phyloP scores from a whole-genome alignment of 208 protist species.

The Trypanosoma cruzi region DNA sequence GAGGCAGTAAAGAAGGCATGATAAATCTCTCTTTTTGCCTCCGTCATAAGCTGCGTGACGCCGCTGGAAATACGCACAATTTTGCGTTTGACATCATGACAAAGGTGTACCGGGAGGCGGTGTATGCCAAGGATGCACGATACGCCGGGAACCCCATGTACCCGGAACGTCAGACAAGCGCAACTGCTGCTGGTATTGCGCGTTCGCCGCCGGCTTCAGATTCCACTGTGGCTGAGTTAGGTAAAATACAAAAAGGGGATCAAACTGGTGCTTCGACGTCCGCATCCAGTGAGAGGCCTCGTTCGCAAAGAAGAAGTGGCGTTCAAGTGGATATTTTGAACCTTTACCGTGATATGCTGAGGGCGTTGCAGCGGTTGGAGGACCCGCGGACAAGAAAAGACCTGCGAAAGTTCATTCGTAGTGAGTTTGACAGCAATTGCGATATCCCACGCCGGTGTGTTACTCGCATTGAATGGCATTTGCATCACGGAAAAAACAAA shows the following conservation, averaged over 20 bases:
- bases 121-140: slow-evolving; percentile 42
- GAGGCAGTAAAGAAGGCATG: slow-evolving; percentile 22
- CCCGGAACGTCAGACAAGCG: slow-evolving; percentile 20
- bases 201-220: neutral
- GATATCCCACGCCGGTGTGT: slow-evolving; percentile 66
- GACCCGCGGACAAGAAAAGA: slow-evolving; percentile 54
- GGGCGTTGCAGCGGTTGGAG: slow-evolving; percentile 54
- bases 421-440: slow-evolving; percentile 70
- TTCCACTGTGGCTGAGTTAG: neutral
- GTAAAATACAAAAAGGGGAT: neutral
- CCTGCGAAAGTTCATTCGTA: slow-evolving; percentile 61
- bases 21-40: slow-evolving; percentile 15
- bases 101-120: slow-evolving; percentile 68
- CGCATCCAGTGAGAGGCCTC: neutral
- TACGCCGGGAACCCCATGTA: slow-evolving; percentile 43
- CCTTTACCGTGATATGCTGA: slow-evolving; percentile 72
- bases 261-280: neutral
- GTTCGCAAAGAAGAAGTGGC: slow-evolving; percentile 56
- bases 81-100: slow-evolving; percentile 80
- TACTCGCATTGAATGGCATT: slow-evolving; percentile 82
- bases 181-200: neutral
- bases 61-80: slow-evolving; percentile 44
- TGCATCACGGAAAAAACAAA: slow-evolving; percentile 80
- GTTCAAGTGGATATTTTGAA: slow-evolving; percentile 77
- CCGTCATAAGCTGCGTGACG: slow-evolving; percentile 50